Evolutionary conservation across 768 basidiomycete species (phyloP).

Genomic region (Suillus lakei): DNA sequence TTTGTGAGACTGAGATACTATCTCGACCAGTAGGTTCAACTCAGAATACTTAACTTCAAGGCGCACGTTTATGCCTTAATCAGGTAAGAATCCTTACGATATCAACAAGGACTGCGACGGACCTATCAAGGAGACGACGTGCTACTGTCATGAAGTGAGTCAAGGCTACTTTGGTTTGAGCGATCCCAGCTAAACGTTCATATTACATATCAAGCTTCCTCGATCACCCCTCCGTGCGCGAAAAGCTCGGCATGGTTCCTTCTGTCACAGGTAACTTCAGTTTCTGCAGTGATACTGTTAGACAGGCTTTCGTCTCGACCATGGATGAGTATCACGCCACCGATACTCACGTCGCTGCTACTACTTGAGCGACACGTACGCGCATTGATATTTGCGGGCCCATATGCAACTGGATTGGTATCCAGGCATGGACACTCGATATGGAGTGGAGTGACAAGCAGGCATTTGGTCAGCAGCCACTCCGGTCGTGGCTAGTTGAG

Average conservation of each 20-base stretch:
- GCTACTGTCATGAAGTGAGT: slow-evolving; percentile 55
- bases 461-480: slow-evolving; percentile 50
- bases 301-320: slow-evolving; percentile 47
- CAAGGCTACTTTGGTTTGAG: neutral
- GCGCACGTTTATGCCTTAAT: neutral
- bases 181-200: neutral
- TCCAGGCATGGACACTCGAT: slow-evolving; percentile 74
- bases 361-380: slow-evolving; percentile 79
- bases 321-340: slow-evolving; percentile 44
- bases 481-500: slow-evolving; percentile 65
- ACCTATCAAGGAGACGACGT: slow-evolving; percentile 49
- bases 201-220: slow-evolving; percentile 61
- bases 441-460: slow-evolving; percentile 72
- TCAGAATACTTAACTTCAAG: neutral
- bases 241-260: slow-evolving; percentile 64
- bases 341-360: slow-evolving; percentile 40
- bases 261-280: slow-evolving; percentile 44
- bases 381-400: slow-evolving; percentile 74
- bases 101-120: slow-evolving; percentile 66
- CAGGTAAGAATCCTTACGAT: slow-evolving; percentile 67
- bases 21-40: slow-evolving; percentile 34
- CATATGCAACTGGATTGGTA: slow-evolving; percentile 77
- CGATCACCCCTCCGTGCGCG: slow-evolving; percentile 56
- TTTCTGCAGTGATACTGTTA: slow-evolving; percentile 48
- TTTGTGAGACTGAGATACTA: slow-evolving; percentile 57